These are phyloP conservation scores for Wickerhamiella qilinensis DNA, from an alignment of 805 yeast species.

Conservation along the genomic window DNA sequence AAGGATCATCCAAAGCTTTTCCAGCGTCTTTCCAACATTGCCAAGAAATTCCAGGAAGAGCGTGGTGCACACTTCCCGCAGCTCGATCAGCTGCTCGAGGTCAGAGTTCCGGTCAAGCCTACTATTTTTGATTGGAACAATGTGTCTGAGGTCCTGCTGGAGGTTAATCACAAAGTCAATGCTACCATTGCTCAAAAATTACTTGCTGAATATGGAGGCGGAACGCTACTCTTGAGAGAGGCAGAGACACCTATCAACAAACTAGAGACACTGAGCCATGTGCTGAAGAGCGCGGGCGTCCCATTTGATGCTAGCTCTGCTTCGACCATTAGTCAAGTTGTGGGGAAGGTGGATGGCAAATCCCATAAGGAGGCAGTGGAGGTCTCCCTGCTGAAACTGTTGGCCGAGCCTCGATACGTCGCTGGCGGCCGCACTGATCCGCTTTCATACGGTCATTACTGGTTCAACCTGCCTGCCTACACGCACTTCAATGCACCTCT, in stretches of 20 bases:
- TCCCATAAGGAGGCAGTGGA: constrained; percentile 59
- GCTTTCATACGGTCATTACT: constrained; percentile 62
- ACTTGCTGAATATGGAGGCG: constrained; percentile 60
- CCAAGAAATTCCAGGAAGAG: constrained; percentile 3
- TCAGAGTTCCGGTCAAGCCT: constrained; percentile 8
- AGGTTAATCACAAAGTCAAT: constrained; percentile 64
- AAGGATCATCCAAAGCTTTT: neutral
- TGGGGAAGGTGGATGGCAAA: constrained; percentile 45
- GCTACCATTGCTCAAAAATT: constrained; percentile 69
- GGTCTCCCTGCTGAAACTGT: constrained; percentile 60
- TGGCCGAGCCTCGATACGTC: constrained; percentile 74
- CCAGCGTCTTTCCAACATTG: constrained; percentile 2
- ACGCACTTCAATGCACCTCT: constrained; percentile 91
- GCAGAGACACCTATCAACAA: constrained; percentile 68
- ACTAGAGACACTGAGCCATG: constrained; percentile 61
- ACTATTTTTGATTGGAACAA: constrained; percentile 3
- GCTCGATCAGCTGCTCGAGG: constrained; percentile 8
- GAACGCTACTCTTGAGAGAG: constrained; percentile 75
- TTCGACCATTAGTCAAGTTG: constrained; percentile 53
- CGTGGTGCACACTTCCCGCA: neutral
- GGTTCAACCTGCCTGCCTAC: constrained; percentile 67
- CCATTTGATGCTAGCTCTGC: constrained; percentile 60
- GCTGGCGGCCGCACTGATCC: constrained; percentile 79
- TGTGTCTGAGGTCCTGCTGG: constrained; percentile 35
- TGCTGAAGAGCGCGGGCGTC: constrained; percentile 36